These are phyloP conservation scores for Funneliformis mosseae DNA, from an alignment of 192 early-diverging fungal species.

Conservation along the genomic window DNA sequence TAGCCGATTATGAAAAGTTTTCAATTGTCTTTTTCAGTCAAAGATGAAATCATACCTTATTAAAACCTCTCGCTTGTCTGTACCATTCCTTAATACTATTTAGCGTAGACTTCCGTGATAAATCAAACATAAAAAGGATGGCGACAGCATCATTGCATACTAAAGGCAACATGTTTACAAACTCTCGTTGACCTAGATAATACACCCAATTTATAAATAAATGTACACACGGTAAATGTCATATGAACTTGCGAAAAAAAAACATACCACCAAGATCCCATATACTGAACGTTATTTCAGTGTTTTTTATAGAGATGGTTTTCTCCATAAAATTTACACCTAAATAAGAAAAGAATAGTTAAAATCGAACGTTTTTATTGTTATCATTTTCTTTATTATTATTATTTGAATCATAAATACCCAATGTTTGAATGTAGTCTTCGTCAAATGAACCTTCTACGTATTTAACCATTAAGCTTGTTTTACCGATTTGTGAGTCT, in stretches of 20 bases:
- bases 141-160: constrained; percentile 96
- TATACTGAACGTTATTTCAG: constrained; percentile 94
- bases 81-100: constrained; percentile 98
- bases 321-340: constrained; percentile 98
- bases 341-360: constrained; percentile 34
- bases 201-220: background rate
- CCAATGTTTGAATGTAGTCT: constrained; percentile 94
- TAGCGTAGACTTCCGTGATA: constrained; percentile 86
- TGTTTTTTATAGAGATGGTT: constrained; percentile 85
- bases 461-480: constrained; percentile 96
- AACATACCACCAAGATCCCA: constrained; percentile 92
- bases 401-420: constrained; percentile 40
- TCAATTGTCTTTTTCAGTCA: background rate
- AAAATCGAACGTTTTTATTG: background rate
- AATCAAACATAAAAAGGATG: constrained; percentile 95
- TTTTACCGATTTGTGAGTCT: constrained; percentile 96
- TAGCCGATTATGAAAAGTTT: background rate
- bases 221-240: background rate
- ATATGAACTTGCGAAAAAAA: background rate
- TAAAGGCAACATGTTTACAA: constrained; percentile 96
- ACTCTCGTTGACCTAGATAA: constrained; percentile 84
- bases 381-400: too few species aligned
- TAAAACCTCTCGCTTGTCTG: constrained; percentile 92
- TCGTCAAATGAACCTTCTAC: constrained; percentile 94
- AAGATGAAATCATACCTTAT: constrained; percentile 63